Evolutionary conservation across 2,329 filamentous ascomycete species (phyloP), one percentile per base, ranked within the genome.

Genomic region (Parastagonospora avenae): DNA sequence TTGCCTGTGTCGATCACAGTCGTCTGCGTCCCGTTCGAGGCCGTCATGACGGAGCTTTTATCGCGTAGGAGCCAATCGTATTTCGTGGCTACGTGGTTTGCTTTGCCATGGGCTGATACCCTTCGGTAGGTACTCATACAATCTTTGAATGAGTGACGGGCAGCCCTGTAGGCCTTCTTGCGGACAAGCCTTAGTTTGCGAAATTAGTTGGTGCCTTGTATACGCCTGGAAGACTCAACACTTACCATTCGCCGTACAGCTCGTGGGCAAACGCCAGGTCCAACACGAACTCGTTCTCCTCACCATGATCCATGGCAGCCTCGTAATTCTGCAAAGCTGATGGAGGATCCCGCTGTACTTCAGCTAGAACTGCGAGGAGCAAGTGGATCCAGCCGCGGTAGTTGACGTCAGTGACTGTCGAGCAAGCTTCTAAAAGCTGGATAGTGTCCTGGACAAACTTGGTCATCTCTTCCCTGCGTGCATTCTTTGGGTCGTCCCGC

Each of bases 221-320:
- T 24, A 24, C 19, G 19, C 19, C 19, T 24, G 3, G 19, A 24
- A 24, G 19, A 24, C 19, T 24, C 5, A 24, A 24, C 5, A 24
- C 19, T 24, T 3, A 24, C 19, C 85, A 87, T 8, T 87, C 87
- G 1, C 85, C 88, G 76, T 92, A 88, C 28, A 92, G 77, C 66
- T 90, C 89, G 64, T 89, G 88, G 12, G 85, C 84, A 1, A 91
- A 77, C 0, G 87, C 89, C 68, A 92, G 88, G 53, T 92, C 89
- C 42, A 91, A 82, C 2, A 82, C 65, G 55, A 89, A 88, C 37
- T 80, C 80, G 60, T 90, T 81, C 48, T 88, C 80, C 15, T 88
- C 80, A 10, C 87, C 84, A 63, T 92, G 89, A 61, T 92, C 88
- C 50, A 92, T 74, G 6, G 86, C 85, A 54, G 84, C 79, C 67